phyloP scores from a whole-genome alignment of 2,329 filamentous ascomycete genomes.

The Diaporthe destruens region DNA sequence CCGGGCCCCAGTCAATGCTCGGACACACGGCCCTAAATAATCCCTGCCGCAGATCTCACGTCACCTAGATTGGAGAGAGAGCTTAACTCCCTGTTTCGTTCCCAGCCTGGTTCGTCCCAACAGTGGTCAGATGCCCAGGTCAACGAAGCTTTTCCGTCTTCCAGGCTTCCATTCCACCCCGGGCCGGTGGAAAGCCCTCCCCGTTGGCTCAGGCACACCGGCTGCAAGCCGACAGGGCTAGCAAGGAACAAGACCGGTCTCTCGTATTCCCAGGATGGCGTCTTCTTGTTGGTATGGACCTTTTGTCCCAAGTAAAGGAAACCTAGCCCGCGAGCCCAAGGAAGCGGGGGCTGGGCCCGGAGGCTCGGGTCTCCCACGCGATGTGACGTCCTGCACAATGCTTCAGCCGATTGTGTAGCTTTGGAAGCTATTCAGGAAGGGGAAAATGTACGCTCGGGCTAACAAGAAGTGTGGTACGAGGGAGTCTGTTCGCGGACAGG shows the following conservation, averaged over 20 bases:
- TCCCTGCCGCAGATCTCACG: constrained; percentile 31
- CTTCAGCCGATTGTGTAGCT: constrained; percentile 1
- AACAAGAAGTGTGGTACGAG: not conserved
- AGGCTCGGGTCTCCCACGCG: constrained; percentile 20
- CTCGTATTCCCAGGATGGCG: constrained; percentile 19
- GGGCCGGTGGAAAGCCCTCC: not conserved
- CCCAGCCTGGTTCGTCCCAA: constrained; percentile 25
- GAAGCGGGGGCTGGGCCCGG: constrained; percentile 19
- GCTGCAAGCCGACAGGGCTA: not conserved
- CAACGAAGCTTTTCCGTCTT: constrained; percentile 4
- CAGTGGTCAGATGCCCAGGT: constrained; percentile 11
- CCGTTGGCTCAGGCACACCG: not conserved
- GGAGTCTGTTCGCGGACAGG: constrained; percentile 21
- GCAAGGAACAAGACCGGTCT: not conserved
- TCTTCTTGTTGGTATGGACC: not conserved
- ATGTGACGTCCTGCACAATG: constrained; percentile 6
- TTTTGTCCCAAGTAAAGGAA: not conserved
- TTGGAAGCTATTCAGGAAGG: not conserved
- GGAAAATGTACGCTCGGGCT: constrained; percentile 4
- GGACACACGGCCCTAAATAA: not conserved
- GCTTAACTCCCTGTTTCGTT: not conserved
- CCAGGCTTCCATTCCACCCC: constrained; percentile 4
- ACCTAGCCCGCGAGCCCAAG: not conserved
- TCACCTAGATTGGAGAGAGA: constrained; percentile 1
- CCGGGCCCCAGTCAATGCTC: constrained; percentile 21